These are phyloP conservation scores for Lentinula guzmanii DNA, from an alignment of 768 basidiomycete genomes.

Conservation along the genomic window DNA sequence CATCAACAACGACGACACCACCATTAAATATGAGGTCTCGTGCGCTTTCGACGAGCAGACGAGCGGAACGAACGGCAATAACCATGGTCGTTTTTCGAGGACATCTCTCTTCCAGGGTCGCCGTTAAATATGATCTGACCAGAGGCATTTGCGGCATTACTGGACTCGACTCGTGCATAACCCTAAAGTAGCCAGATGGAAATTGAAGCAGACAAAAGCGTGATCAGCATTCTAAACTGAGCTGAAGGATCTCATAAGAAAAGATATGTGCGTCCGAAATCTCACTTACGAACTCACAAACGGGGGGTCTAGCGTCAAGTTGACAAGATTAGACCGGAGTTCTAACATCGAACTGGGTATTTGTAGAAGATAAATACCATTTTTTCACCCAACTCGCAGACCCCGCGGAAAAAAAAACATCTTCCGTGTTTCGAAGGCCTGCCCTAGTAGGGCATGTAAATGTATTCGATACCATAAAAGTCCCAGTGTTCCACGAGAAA, in stretches of 20 bases:
- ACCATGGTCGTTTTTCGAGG: slow-evolving; percentile 1
- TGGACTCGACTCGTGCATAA: neutral
- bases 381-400: too few relatives aligned
- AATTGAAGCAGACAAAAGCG: neutral
- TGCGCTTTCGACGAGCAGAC: neutral
- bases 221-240: neutral
- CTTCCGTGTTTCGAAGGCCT: too few relatives aligned
- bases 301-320: neutral
- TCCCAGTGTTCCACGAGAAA: too few relatives aligned
- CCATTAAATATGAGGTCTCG: neutral
- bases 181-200: neutral
- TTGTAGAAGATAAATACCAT: neutral
- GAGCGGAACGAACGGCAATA: neutral
- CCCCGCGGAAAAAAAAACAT: too few relatives aligned
- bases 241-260: neutral
- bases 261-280: neutral
- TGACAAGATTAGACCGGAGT: neutral
- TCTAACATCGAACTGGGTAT: neutral
- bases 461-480: too few relatives aligned
- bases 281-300: neutral
- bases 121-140: neutral
- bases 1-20: neutral
- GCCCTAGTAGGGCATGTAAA: too few relatives aligned
- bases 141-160: neutral
- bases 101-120: neutral